Percentiles rank a stretch among this genome's conserved stretches.
These are phyloP conservation scores for Filosporella fistucella DNA, from an alignment of 495 filamentous ascomycete genomes.

Conservation along the genomic window DNA sequence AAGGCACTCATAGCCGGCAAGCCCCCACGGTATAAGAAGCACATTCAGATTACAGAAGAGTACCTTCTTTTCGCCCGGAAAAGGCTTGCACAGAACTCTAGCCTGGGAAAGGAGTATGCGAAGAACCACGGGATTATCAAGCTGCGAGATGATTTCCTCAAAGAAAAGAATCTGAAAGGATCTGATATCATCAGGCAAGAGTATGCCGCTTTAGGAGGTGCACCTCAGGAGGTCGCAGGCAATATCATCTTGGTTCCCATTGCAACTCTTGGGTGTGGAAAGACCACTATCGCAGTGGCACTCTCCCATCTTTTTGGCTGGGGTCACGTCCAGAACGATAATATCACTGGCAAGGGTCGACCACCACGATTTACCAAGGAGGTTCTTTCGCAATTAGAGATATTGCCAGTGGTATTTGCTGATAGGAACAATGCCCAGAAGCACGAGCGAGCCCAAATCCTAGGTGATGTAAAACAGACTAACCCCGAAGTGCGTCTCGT, in stretches of 20 bases:
- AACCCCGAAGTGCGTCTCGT: slow-evolving; percentile 65
- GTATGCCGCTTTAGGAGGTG: slow-evolving; percentile 33
- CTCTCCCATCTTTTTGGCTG: slow-evolving; percentile 81
- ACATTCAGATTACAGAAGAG: slow-evolving; percentile 83
- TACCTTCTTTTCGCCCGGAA: slow-evolving; percentile 79
- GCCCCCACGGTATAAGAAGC: slow-evolving; percentile 74
- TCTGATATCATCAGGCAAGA: slow-evolving; percentile 75
- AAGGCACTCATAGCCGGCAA: slow-evolving; percentile 80
- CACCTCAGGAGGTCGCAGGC: slow-evolving; percentile 39
- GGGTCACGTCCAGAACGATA: slow-evolving; percentile 96
- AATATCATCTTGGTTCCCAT: slow-evolving; percentile 80
- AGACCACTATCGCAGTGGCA: slow-evolving; percentile 87
- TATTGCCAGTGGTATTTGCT: slow-evolving; percentile 71
- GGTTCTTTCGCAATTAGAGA: slow-evolving; percentile 53
- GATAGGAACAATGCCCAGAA: slow-evolving; percentile 91
- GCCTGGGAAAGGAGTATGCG: slow-evolving; percentile 62
- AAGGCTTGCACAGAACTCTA: slow-evolving; percentile 60
- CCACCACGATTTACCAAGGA: slow-evolving; percentile 67
- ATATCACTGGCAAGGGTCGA: slow-evolving; percentile 75
- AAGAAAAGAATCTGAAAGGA: slow-evolving; percentile 75
- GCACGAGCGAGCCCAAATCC: slow-evolving; percentile 81
- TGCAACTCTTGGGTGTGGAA: slow-evolving; percentile 92
- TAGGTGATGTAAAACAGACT: slow-evolving; percentile 64
- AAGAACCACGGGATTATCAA: slow-evolving; percentile 95
- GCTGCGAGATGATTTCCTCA: slow-evolving; percentile 81